phyloP scores from a whole-genome alignment of 1,284 basidiomycete species.

The Hypsizygus ulmarius region DNA sequence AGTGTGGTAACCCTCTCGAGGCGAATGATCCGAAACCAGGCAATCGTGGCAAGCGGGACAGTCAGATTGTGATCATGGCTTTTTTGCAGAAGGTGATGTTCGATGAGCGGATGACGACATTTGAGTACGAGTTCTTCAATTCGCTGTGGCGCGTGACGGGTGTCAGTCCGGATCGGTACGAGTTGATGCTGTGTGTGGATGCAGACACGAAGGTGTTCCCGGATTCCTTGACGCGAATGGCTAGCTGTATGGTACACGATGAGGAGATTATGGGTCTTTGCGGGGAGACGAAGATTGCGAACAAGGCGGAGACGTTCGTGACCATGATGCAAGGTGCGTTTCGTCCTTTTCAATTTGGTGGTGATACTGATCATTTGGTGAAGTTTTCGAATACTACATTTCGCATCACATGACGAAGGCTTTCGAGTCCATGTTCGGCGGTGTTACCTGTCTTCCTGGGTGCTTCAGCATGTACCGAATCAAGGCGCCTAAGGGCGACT shows the following conservation, averaged over 20 bases:
- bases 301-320: conserved; percentile 97
- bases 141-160: conserved; percentile 93
- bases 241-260: conserved; percentile 94
- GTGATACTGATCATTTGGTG: conserved; percentile 15
- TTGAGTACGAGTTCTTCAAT: conserved; percentile 99
- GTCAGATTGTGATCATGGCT: conserved; percentile 95
- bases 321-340: conserved; percentile 95
- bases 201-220: conserved; percentile 98
- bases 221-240: conserved; percentile 89
- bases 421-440: conserved; percentile 99
- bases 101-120: conserved; percentile 98
- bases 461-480: conserved; percentile 99
- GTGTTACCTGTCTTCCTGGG: conserved; percentile 98
- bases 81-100: conserved; percentile 99
- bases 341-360: conserved; percentile 11
- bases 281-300: conserved; percentile 98
- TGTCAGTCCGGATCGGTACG: conserved; percentile 95
- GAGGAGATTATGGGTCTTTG: conserved; percentile 98
- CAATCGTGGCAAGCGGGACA: conserved; percentile 98
- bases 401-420: conserved; percentile 99
- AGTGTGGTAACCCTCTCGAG: conserved; percentile 91
- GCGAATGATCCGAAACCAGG: conserved; percentile 89
- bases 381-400: conserved; percentile 99
- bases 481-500: conserved; percentile 92
- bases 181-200: conserved; percentile 95